These are phyloP conservation scores for Cladosporium sphaerospermum DNA, from an alignment of 2,329 filamentous ascomycete species.

Conservation along the genomic window DNA sequence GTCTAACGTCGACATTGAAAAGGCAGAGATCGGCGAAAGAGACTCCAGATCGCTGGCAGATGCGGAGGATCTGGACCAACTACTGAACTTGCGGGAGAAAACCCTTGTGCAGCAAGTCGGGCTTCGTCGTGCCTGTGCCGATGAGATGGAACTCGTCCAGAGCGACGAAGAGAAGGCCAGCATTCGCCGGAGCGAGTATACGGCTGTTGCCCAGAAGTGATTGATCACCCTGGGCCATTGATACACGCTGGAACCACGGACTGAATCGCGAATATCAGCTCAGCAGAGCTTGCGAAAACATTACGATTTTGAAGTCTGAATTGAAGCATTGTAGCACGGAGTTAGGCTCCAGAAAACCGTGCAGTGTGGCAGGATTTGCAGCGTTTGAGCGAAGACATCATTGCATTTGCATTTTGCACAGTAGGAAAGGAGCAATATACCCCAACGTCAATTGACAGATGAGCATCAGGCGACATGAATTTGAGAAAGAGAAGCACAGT, in stretches of 20 bases:
- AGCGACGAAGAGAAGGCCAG: slow-evolving; percentile 49
- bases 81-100: slow-evolving; percentile 34
- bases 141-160: slow-evolving; percentile 42
- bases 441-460: no score
- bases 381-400: neutral
- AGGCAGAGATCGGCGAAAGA: slow-evolving; percentile 23
- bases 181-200: slow-evolving; percentile 59
- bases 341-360: neutral
- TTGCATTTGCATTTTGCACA: no score
- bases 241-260: slow-evolving; percentile 45
- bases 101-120: slow-evolving; percentile 38
- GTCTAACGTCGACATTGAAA: slow-evolving; percentile 29
- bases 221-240: slow-evolving; percentile 62
- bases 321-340: no score
- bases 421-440: neutral
- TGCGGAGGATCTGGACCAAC: slow-evolving; percentile 22
- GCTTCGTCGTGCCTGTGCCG: slow-evolving; percentile 42
- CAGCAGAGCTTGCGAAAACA: no score
- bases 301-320: no score
- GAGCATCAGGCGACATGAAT: neutral
- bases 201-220: slow-evolving; percentile 58
- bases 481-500: neutral
- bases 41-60: slow-evolving; percentile 22
- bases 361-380: neutral
- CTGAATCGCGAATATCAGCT: neutral